Evolutionary conservation across 306 rosid species (phyloP), one percentile per base, ranked within the genome.

Genomic region (Pyrus communis): DNA sequence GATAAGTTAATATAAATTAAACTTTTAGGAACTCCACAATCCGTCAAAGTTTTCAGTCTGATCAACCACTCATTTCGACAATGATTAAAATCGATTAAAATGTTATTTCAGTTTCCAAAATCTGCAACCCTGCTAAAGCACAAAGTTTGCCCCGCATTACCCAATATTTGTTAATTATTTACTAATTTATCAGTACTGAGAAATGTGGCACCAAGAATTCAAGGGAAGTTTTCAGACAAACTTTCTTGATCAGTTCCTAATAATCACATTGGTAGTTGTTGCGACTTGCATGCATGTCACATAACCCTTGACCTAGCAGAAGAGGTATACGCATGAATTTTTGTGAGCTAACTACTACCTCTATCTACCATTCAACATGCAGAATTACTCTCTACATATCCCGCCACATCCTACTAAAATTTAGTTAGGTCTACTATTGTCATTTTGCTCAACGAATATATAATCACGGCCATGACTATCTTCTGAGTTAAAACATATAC

Each of bases 341-440:
- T 67, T 72, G 66, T 33, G 52, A 14, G 5, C 49, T n/a, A 54
- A 42, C 75, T 5, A 73, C 64, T 74, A 38, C 42, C 42, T 42
- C 58, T 27, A 74, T 74, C 77, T 74, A 60, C 68, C 77, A 74
- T 74, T 74, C 69, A 59, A 74, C 46, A 59, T 59, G 57, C 28
- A 11, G 18, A 55, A 40, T 40, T 40, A 35, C 35, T n/a, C 38
- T 21, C 49, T 7, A 31, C 21, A 21, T 60, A 60, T 18, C 30
- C 5, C 18, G 9, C 35, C 4, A 19, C 11, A 33, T 5, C 52
- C 33, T 72, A 72, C n/a, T 55, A n/a, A 31, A 10, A 28, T 33
- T 51, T 49, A 33, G 52, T 49, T 51, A 51, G 5, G 14, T 70
- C 17, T n/a, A 58, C 5, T 22, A 22, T 58, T 58, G 22, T 58